A percentile compares a stretch with the other conserved stretches of the same genome.
Conservation (phyloP, 1,284 basidiomycete genomes). For the Coriolopsis trogii region DNA sequence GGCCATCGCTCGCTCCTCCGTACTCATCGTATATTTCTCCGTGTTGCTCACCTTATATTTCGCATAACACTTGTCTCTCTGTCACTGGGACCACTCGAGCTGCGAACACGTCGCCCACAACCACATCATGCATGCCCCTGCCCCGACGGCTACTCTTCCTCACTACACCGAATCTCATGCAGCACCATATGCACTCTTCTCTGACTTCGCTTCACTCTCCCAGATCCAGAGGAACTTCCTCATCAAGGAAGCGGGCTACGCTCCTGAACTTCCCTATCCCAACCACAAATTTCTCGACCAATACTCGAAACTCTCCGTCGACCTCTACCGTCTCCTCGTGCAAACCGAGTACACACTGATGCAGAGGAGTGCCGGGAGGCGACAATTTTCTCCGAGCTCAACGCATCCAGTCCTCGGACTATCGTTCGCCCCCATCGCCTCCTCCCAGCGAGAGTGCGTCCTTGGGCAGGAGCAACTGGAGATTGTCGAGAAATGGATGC, state of each 20-base stretch:
- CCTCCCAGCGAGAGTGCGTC: conserved; percentile 1
- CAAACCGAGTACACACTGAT: conserved; percentile 32
- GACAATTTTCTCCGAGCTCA: conserved; percentile 26
- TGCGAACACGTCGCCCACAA: too few species aligned
- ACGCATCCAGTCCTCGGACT: background rate
- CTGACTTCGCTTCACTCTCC: background rate
- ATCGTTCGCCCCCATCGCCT: conserved; percentile 1
- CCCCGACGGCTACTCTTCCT: too few species aligned
- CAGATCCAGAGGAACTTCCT: background rate
- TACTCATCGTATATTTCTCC: too few species aligned
- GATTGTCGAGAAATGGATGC: background rate
- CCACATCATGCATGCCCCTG: too few species aligned
- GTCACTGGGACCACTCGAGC: too few species aligned
- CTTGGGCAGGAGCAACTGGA: background rate
- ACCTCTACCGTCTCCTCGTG: background rate
- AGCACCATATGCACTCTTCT: background rate
- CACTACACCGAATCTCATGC: background rate
- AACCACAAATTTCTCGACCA: background rate
- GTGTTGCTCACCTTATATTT: too few species aligned
- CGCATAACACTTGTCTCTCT: too few species aligned
- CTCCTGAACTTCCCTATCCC: background rate
- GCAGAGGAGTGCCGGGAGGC: conserved; percentile 31
- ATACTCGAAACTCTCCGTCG: background rate
- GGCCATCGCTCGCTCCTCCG: too few species aligned
- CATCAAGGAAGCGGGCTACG: background rate